phyloP scores from a whole-genome alignment of 108 stramenopile genomes.

The Poteriospumella lacustris region DNA sequence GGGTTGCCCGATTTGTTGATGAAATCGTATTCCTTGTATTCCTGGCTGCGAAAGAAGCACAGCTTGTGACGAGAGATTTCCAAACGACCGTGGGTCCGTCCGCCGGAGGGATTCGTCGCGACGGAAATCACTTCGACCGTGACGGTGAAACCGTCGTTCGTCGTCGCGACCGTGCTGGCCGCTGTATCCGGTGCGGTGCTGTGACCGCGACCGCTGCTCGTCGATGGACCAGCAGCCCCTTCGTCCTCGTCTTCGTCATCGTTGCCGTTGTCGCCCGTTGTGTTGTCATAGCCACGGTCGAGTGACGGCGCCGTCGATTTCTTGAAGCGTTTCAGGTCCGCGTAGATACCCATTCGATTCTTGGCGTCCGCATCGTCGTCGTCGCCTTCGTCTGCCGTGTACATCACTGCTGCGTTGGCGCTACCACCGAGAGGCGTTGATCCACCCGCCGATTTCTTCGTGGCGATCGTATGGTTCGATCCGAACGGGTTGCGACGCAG shows the following conservation, averaged over 20 bases:
- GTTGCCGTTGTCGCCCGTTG: neutral
- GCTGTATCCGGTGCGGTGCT: neutral
- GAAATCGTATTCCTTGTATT: neutral
- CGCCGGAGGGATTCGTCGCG: slow-evolving; percentile 21
- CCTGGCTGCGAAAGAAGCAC: neutral
- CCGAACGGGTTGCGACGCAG: slow-evolving; percentile 9
- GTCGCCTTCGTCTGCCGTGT: neutral
- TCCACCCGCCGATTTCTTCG: neutral
- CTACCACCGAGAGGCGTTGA: too few species aligned
- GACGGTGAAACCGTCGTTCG: neutral
- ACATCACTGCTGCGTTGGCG: too few species aligned
- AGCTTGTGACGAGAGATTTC: neutral
- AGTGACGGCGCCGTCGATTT: too few species aligned
- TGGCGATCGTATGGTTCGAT: neutral
- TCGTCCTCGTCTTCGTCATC: slow-evolving; percentile 1
- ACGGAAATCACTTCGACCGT: neutral
- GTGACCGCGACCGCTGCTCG: neutral
- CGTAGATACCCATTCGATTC: neutral
- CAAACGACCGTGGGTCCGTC: neutral
- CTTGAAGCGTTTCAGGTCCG: neutral
- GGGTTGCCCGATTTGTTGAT: neutral
- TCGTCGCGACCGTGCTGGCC: neutral
- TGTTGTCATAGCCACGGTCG: neutral
- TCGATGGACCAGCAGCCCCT: neutral
- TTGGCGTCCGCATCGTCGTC: neutral